Percentiles rank a stretch among this genome's conserved stretches.
Conservation (phyloP, 139 green algal species). For the Coelastrella sp. region DNA sequence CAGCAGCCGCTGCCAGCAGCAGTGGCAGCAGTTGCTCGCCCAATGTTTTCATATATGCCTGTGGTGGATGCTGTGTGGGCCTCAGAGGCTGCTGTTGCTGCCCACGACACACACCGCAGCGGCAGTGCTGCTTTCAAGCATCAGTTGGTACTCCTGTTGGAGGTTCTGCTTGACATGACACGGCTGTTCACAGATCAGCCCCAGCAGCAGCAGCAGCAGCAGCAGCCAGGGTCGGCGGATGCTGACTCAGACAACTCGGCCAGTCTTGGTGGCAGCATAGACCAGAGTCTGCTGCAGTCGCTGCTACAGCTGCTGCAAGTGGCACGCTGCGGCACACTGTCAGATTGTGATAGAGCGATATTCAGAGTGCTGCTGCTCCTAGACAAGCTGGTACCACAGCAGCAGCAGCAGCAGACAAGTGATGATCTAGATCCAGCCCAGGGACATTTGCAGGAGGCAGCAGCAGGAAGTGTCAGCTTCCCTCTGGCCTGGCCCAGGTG, state of each 20-base stretch:
- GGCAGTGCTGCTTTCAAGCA: constrained; percentile 25
- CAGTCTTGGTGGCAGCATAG: background rate
- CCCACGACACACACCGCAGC: background rate
- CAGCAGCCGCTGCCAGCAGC: constrained; percentile 28
- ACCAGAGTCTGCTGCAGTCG: constrained; percentile 38
- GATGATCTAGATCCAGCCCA: background rate
- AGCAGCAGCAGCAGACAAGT: constrained; percentile 36
- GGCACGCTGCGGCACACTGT: constrained; percentile 44
- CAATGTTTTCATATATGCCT: constrained; percentile 61
- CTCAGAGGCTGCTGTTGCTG: background rate
- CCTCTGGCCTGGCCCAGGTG: constrained; percentile 37
- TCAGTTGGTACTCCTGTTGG: constrained; percentile 66
- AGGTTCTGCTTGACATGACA: constrained; percentile 69
- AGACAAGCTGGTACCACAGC: constrained; percentile 51
- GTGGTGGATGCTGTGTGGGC: constrained; percentile 41
- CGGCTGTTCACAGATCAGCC: constrained; percentile 41
- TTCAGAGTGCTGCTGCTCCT: constrained; percentile 67
- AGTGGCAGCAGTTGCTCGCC: constrained; percentile 38
- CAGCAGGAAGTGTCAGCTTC: constrained; percentile 8
- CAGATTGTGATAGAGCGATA: constrained; percentile 61
- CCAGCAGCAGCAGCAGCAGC: constrained; percentile 36
- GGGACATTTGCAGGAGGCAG: background rate
- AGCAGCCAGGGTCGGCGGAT: constrained; percentile 30
- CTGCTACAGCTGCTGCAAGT: constrained; percentile 46
- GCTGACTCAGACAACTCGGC: background rate